These are phyloP conservation scores for Aspergillus cejpii DNA, from an alignment of 2,329 filamentous ascomycete species.

Conservation along the genomic window DNA sequence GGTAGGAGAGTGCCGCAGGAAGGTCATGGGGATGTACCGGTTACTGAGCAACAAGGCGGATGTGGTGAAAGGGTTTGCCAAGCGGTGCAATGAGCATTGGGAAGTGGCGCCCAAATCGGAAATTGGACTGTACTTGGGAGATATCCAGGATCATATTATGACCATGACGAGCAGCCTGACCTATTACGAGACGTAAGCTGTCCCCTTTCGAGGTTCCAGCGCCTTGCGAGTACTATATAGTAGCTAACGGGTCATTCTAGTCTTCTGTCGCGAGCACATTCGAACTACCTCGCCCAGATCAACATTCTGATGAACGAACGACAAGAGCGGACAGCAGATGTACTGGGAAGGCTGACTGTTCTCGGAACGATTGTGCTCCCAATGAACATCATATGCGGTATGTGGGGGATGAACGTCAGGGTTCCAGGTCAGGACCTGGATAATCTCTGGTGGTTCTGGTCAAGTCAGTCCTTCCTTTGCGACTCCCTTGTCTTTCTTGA, in stretches of 20 bases:
- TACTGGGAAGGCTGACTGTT: conserved; percentile 89
- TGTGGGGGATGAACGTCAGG: conserved; percentile 98
- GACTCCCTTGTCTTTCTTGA: conserved; percentile 1
- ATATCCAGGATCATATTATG: conserved; percentile 98
- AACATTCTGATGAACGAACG: conserved; percentile 99
- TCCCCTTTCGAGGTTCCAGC: neutral
- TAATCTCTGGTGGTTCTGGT: conserved; percentile 68
- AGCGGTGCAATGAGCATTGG: conserved; percentile 97
- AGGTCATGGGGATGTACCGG: conserved; percentile 92
- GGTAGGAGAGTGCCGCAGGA: conserved; percentile 90
- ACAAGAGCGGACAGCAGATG: conserved; percentile 90
- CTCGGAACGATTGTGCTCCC: conserved; percentile 93
- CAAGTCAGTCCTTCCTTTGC: conserved; percentile 34
- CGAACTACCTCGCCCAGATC: conserved; percentile 98
- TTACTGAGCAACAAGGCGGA: conserved; percentile 95
- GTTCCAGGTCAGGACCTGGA: conserved; percentile 87
- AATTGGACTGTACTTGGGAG: conserved; percentile 93
- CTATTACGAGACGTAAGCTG: conserved; percentile 85
- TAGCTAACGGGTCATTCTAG: conserved; percentile 41
- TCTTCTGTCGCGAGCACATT: conserved; percentile 82
- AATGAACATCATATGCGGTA: conserved; percentile 97
- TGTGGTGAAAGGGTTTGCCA: conserved; percentile 98
- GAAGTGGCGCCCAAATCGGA: conserved; percentile 90
- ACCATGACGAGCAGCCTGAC: conserved; percentile 96
- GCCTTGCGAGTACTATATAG: conserved; percentile 5